Evolutionary conservation across 257 asterid genomes (phyloP).

Genomic region (Striga asiatica): DNA sequence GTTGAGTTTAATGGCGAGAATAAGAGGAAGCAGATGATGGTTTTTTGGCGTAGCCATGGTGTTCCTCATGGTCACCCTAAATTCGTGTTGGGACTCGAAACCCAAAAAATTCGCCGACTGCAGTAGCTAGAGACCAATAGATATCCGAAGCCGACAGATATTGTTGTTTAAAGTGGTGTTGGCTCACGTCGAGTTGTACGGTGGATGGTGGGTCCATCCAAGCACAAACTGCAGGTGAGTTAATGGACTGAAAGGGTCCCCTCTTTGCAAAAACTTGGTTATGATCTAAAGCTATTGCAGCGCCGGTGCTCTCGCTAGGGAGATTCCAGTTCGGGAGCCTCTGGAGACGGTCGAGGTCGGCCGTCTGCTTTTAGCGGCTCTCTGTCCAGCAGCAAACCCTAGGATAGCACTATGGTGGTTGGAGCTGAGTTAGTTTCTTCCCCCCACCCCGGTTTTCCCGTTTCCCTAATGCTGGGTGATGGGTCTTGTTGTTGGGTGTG

Average conservation of each 20-base stretch:
- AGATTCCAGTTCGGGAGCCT: constrained; percentile 39
- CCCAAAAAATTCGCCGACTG: constrained; percentile 57
- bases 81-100: constrained; percentile 69
- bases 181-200: constrained; percentile 27
- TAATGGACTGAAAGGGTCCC: constrained; percentile 99
- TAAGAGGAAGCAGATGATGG: constrained; percentile 92
- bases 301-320: constrained; percentile 25
- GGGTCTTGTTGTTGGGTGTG: too few species aligned
- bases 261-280: constrained; percentile 65
- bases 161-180: constrained; percentile 29
- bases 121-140: constrained; percentile 33
- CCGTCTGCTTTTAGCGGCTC: constrained; percentile 37
- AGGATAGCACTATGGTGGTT: constrained; percentile 35
- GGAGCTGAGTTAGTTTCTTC: too few species aligned
- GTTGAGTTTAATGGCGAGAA: constrained; percentile 56
- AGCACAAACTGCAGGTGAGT: constrained; percentile 77
- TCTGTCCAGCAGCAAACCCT: constrained; percentile 48
- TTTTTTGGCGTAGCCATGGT: constrained; percentile 68
- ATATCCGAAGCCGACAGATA: constrained; percentile 36
- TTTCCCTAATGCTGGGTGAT: too few species aligned
- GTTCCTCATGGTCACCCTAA: constrained; percentile 91
- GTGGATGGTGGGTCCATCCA: constrained; percentile 55
- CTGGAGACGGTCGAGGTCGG: constrained; percentile 39
- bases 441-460: too few species aligned
- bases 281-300: constrained; percentile 20